Evolutionary conservation across 257 asterid genomes (phyloP), one percentile per base, ranked within the genome.

Genomic region (Rehmannia glutinosa): DNA sequence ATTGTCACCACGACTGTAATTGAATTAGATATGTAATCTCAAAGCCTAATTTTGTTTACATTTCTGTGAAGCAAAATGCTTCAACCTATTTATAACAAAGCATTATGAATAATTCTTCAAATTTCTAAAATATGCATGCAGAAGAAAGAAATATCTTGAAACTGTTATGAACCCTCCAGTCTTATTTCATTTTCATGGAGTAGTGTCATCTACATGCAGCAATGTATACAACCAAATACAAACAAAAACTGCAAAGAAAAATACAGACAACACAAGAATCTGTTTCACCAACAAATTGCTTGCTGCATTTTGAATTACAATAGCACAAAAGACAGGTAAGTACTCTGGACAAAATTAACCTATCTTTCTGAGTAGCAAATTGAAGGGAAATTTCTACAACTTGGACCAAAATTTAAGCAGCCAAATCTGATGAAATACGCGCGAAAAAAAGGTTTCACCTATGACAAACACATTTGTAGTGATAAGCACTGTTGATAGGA

Each of bases 401-500:
- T 50, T 68, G 13, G 52, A 64, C 69, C 46, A 68, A 69, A 78
- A 69, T 17, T 69, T 55, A 32, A 62, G 33, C 19, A 57, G 32
- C 20, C 28, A 5, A 56, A 36, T 10, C 19, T 6, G 11, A 33
- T 0, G 2, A 13, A 24, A 45, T 36, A 23, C 17, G 25, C 23
- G 2, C n/a, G 27, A 39, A 47, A 57, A 28, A 2, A 32, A 32
- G 0, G 8, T 30, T 36, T 80, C 80, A 84, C 76, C 93, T 83
- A 57, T 88, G 96, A 55, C 97, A 93, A 6, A 90, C 88, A 73
- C 98, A 93, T 77, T 80, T 90, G 86, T 90, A 93, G 72, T 86
- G 95, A 54, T 93, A 93, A 0, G 96, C 81, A 55, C 95, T 93
- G 77, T 93, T 79, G 5, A 85, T 82, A 1, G 98, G 98, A 57